Conservation (phyloP, 148 eudicot genomes). For the Rheum nobile region DNA sequence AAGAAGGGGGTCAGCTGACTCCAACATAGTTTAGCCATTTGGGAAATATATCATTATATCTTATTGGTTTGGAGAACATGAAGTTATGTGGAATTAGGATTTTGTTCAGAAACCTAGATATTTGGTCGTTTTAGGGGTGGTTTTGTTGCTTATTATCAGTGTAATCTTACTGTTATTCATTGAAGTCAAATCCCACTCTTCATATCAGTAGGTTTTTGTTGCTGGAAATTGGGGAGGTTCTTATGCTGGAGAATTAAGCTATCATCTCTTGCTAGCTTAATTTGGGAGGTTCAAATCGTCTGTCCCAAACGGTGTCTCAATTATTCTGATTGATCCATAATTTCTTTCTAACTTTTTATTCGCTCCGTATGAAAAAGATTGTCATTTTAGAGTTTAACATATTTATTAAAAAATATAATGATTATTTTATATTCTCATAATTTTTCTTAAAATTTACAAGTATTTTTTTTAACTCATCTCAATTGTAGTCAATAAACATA, state of each 20-base stretch:
- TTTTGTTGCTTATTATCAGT: constrained; percentile 1
- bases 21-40: constrained; percentile 48
- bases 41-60: constrained; percentile 7
- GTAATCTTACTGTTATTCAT: neutral
- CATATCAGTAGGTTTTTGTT: neutral
- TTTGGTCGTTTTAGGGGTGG: neutral
- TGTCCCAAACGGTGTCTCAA: too few species aligned
- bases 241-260: neutral
- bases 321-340: too few species aligned
- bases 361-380: too few species aligned
- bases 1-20: constrained; percentile 31
- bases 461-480: too few species aligned
- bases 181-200: neutral
- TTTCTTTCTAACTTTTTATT: too few species aligned
- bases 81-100: neutral
- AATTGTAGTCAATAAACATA: too few species aligned
- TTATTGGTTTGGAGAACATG: neutral
- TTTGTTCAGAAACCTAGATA: neutral
- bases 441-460: too few species aligned
- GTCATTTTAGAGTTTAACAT: too few species aligned
- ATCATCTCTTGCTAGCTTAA: neutral
- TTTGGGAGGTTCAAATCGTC: too few species aligned
- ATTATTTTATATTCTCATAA: too few species aligned
- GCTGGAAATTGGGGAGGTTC: neutral
- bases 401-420: too few species aligned